Conservation (phyloP, 2,329 filamentous ascomycete species). For the Talaromyces sp. region DNA sequence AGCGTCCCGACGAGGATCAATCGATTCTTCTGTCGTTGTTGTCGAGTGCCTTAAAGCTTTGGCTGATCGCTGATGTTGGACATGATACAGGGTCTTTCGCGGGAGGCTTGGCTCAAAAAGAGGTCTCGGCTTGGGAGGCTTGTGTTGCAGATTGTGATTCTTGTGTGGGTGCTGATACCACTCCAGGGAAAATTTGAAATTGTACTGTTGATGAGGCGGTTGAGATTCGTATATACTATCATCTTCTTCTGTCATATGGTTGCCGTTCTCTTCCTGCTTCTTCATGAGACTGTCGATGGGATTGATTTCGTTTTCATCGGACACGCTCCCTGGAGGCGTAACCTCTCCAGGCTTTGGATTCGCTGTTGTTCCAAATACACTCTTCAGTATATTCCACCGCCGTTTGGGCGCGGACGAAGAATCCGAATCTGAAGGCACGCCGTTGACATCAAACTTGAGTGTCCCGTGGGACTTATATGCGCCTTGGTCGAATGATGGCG, state of each 20-base stretch:
- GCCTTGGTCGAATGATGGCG: slow-evolving; percentile 20
- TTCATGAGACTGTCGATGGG: slow-evolving; percentile 21
- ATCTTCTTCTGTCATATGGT: slow-evolving; percentile 22
- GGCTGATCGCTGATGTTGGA: slow-evolving; percentile 41
- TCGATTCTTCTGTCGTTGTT: slow-evolving; percentile 19
- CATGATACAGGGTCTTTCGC: slow-evolving; percentile 51
- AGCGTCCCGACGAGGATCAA: slow-evolving; percentile 18
- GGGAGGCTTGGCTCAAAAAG: slow-evolving; percentile 57
- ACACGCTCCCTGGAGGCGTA: slow-evolving; percentile 36
- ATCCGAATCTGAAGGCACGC: slow-evolving; percentile 19
- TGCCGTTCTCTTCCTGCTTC: slow-evolving; percentile 24
- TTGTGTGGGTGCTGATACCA: slow-evolving; percentile 55
- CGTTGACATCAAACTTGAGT: slow-evolving; percentile 21
- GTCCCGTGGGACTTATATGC: slow-evolving; percentile 16
- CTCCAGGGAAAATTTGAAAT: slow-evolving; percentile 67
- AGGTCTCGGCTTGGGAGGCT: slow-evolving; percentile 50
- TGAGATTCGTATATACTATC: slow-evolving; percentile 32
- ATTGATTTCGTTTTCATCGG: slow-evolving; percentile 34
- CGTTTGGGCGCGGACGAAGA: slow-evolving; percentile 26
- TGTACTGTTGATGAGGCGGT: slow-evolving; percentile 53
- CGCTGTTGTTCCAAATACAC: slow-evolving; percentile 47
- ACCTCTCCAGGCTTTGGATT: slow-evolving; percentile 45
- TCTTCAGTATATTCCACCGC: slow-evolving; percentile 52
- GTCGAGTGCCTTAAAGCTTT: slow-evolving; percentile 18
- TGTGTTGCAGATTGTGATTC: slow-evolving; percentile 54